Conservation (phyloP, 2,329 filamentous ascomycete genomes). For the Helotiales sp. region DNA sequence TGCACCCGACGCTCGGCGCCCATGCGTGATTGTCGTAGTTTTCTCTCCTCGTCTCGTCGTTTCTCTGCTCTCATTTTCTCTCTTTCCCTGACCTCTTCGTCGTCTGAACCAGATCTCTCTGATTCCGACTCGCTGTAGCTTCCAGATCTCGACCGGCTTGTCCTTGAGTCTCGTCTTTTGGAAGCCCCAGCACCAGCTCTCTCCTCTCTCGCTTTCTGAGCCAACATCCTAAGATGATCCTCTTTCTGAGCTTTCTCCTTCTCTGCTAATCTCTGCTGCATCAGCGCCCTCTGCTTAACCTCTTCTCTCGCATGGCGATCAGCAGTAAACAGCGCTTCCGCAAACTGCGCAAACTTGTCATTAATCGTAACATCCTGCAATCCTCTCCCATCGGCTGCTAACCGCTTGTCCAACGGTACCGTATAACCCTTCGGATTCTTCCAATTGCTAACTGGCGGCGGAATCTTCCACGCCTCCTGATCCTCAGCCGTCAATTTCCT, state of each 20-base stretch:
- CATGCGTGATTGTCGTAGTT: constrained; percentile 93
- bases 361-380: constrained; percentile 95
- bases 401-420: constrained; percentile 89
- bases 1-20: constrained; percentile 88
- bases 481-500: constrained; percentile 95
- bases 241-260: constrained; percentile 96
- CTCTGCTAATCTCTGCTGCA: constrained; percentile 95
- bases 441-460: constrained; percentile 93
- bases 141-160: constrained; percentile 41
- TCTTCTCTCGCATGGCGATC: constrained; percentile 95
- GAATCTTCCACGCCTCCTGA: constrained; percentile 93
- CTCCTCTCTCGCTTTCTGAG: constrained; percentile 89
- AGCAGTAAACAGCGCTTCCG: constrained; percentile 90
- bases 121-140: constrained; percentile 56
- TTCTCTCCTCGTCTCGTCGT: constrained; percentile 80
- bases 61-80: constrained; percentile 76
- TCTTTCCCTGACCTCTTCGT: constrained; percentile 73
- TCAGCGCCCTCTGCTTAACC: constrained; percentile 84
- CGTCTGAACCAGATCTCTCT: constrained; percentile 43
- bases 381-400: constrained; percentile 89
- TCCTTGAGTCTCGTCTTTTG: constrained; percentile 42
- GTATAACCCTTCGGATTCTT: constrained; percentile 99
- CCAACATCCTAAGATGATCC: constrained; percentile 82
- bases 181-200: constrained; percentile 50
- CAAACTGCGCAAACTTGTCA: constrained; percentile 96